A percentile compares a stretch with the other conserved stretches of the same genome.
Evolutionary conservation across 306 rosid genomes (phyloP).

Genomic region (Vigna trinervia): DNA sequence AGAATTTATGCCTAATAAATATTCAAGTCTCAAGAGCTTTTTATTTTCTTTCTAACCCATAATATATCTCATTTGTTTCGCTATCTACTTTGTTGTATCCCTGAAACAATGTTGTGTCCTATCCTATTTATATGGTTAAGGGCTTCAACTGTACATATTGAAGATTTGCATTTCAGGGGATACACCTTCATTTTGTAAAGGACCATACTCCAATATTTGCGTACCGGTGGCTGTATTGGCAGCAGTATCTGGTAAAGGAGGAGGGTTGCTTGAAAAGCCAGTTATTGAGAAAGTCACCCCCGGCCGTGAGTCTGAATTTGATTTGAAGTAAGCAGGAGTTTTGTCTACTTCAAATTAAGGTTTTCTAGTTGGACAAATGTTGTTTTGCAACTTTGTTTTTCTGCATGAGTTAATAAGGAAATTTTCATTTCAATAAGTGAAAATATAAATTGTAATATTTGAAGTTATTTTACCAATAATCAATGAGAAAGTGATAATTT

Average conservation of each 20-base stretch:
- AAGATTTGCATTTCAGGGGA: constrained; percentile 60
- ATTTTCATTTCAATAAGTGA: not conserved
- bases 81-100: not conserved
- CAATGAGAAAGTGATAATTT: not conserved
- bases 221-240: constrained; percentile 57
- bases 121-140: constrained; percentile 10
- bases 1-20: constrained; percentile 9
- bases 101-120: constrained; percentile 21
- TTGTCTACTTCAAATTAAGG: constrained; percentile 24
- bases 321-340: constrained; percentile 59
- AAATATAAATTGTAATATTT: constrained; percentile 9
- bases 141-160: constrained; percentile 28
- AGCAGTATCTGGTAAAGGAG: constrained; percentile 66
- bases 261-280: constrained; percentile 68
- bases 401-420: not conserved
- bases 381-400: not conserved
- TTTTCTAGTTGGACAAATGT: not conserved
- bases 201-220: constrained; percentile 59
- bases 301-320: constrained; percentile 75
- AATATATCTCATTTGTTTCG: constrained; percentile 19
- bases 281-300: constrained; percentile 64
- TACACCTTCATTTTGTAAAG: constrained; percentile 58
- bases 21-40: not conserved
- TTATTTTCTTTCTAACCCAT: not conserved
- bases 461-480: constrained; percentile 9